These are phyloP conservation scores for Oryza brachyantha DNA, from an alignment of 176 grass and related monocot genomes.

Conservation along the genomic window DNA sequence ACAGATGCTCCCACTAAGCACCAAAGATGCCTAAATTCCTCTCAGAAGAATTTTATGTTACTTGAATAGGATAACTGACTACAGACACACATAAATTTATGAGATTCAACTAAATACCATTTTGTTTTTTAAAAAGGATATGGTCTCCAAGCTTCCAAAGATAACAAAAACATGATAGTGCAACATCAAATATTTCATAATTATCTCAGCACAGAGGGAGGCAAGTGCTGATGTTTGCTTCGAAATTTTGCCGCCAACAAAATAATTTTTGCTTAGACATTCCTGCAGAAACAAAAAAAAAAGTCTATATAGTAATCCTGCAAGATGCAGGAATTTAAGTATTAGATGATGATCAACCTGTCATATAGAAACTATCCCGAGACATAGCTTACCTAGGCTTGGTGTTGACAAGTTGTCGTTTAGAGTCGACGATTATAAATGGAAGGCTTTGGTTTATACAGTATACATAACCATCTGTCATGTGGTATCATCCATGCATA, in stretches of 20 bases:
- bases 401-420: not conserved
- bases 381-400: not conserved
- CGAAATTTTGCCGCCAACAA: not conserved
- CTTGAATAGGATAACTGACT: not conserved
- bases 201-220: not conserved
- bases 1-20: too few species aligned
- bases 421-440: not conserved
- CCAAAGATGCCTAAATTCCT: too few species aligned
- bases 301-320: not conserved
- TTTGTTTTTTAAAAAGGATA: slow-evolving; percentile 17
- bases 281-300: not conserved
- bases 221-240: slow-evolving; percentile 1
- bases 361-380: not conserved
- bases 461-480: not conserved
- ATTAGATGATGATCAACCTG: not conserved
- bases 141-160: not conserved
- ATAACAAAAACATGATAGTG: not conserved
- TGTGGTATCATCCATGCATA: not conserved
- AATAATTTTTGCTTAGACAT: not conserved
- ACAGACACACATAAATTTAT: not conserved
- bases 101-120: not conserved
- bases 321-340: not conserved
- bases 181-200: not conserved
- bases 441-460: not conserved
- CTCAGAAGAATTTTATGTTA: not conserved